Conservation (phyloP, 2,329 filamentous ascomycete species). For the Emmonsiellopsis sp. region DNA sequence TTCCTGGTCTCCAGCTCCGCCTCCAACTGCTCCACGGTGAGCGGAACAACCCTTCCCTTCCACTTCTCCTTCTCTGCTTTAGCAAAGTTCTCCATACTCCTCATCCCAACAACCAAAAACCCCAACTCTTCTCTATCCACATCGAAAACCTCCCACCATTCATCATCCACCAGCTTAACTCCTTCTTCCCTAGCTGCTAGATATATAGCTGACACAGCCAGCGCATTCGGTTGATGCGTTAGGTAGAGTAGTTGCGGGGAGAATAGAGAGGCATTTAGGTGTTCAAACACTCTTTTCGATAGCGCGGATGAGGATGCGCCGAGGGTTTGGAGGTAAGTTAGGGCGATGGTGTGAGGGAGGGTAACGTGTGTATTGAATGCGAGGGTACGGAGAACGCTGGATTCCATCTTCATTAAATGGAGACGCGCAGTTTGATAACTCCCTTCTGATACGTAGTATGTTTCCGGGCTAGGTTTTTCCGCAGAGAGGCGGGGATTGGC, state of each 20-base stretch:
- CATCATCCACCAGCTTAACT: conserved; percentile 67
- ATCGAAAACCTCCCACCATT: conserved; percentile 99
- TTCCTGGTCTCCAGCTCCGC: conserved; percentile 48
- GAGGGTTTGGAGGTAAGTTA: conserved; percentile 88
- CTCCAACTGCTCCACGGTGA: conserved; percentile 51
- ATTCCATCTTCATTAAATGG: conserved; percentile 63
- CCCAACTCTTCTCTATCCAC: conserved; percentile 89
- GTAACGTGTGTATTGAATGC: conserved; percentile 78
- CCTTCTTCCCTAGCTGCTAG: conserved; percentile 69
- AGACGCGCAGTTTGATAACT: conserved; percentile 57
- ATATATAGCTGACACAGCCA: conserved; percentile 86
- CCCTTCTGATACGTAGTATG: conserved; percentile 64
- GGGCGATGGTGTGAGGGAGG: conserved; percentile 73
- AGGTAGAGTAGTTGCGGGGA: conserved; percentile 84
- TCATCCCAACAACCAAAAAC: conserved; percentile 78
- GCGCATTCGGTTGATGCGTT: conserved; percentile 77
- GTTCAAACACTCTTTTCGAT: conserved; percentile 57
- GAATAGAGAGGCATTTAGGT: conserved; percentile 78
- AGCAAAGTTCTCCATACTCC: conserved; percentile 66
- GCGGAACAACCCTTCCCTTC: conserved; percentile 43
- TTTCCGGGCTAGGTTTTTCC: conserved; percentile 35
- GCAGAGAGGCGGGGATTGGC: conserved; percentile 20
- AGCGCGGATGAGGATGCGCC: conserved; percentile 55
- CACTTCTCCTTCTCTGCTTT: conserved; percentile 49
- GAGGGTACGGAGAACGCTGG: conserved; percentile 63